phyloP scores from a whole-genome alignment of 306 rosid species.

The Herpetospermum pedunculosum region DNA sequence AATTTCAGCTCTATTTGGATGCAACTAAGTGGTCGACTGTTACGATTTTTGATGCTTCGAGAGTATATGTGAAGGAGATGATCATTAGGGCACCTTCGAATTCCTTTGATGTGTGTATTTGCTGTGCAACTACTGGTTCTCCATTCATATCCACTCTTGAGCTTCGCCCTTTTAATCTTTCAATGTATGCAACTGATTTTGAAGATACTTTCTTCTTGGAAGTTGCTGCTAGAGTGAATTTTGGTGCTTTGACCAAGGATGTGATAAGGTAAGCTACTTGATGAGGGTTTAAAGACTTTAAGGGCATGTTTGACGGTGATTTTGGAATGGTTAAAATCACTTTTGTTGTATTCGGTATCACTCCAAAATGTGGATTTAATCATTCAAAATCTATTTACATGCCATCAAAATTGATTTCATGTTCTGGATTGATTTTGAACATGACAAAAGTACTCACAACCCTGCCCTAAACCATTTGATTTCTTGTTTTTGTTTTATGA shows the following conservation, averaged over 20 bases:
- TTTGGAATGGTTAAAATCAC: too few species aligned
- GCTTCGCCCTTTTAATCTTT: slow-evolving; percentile 74
- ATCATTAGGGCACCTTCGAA: slow-evolving; percentile 67
- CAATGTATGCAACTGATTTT: slow-evolving; percentile 90
- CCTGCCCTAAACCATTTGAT: too few species aligned
- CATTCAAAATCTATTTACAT: too few species aligned
- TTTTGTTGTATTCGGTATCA: too few species aligned
- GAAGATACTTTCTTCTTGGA: slow-evolving; percentile 72
- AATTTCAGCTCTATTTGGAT: slow-evolving; percentile 75
- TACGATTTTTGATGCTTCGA: slow-evolving; percentile 60
- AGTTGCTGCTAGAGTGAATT: slow-evolving; percentile 86
- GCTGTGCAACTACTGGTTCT: slow-evolving; percentile 86
- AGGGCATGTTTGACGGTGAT: too few species aligned
- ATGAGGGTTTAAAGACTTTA: not conserved
- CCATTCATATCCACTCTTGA: slow-evolving; percentile 91
- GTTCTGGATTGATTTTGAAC: too few species aligned
- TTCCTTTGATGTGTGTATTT: slow-evolving; percentile 68
- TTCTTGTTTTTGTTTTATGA: too few species aligned
- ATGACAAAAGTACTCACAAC: too few species aligned
- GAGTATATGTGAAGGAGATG: slow-evolving; percentile 69
- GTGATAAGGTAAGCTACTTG: slow-evolving; percentile 39
- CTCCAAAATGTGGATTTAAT: too few species aligned
- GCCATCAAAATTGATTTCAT: too few species aligned
- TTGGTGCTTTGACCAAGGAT: slow-evolving; percentile 71
- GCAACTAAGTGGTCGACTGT: slow-evolving; percentile 86